Base-by-base conservation (phyloP, 2,329 filamentous ascomycete genomes). In the Aspergillus neotritici region DNA sequence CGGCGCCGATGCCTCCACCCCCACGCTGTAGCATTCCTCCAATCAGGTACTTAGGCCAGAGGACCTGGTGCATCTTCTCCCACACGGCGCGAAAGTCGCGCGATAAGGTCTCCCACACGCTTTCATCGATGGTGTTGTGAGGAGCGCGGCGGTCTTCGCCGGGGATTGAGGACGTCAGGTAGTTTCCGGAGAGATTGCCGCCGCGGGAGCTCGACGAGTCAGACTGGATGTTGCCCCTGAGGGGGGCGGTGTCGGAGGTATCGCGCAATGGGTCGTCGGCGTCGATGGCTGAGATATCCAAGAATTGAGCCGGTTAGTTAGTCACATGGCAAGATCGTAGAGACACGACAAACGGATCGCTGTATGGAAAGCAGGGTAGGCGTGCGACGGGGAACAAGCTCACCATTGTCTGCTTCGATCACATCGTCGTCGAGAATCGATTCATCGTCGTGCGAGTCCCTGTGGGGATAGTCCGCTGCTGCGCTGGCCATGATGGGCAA, bases 31-130 rank as follows among this genome's bases (percentile, higher is more conserved):
- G 68, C 59, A 83, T 74, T 31, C 80, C 80, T 32, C 80, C 80
- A 16, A 98, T 83, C 37, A 98, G 77, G 71, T 97, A 97, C 62
- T 90, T 90, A 13, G 93, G 93, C 69, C 88, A 98, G 48, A 98
- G 80, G 31, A 98, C 93, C 74, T 96, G 91, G 66, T 87, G 84
- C 83, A 98, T 88, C 77, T 98, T 98, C 70, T 87, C 86, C 91
- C 93, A 97, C 30, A 97, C 88, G 17, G 89, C 93, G 6, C 91
- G 70, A 53, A 98, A 72, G 66, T 98, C 93, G 54, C 93, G 84
- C 40, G 86, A 87, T 48, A 98, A 75, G n/a, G 93, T 98, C 34
- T 91, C 87, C 93, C 93, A 98, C 32, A 98, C 93, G 2, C 83
- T 84, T 71, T 98, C 93, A 67, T 98, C 93, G 66, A 98, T 94